These are phyloP conservation scores for Candida hispaniensis DNA, from an alignment of 805 yeast genomes.

Conservation along the genomic window DNA sequence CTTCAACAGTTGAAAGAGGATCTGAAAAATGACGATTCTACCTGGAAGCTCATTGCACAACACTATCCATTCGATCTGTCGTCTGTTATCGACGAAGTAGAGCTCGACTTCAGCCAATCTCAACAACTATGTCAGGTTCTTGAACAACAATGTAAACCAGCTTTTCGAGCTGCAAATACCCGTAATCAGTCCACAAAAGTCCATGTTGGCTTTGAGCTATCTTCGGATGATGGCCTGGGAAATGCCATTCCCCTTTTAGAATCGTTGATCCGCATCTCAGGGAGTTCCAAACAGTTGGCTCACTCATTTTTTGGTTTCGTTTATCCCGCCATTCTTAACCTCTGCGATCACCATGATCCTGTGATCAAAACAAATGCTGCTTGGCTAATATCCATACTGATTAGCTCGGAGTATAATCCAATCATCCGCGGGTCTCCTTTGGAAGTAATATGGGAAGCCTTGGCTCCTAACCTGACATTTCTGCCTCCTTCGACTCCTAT, in stretches of 20 bases:
- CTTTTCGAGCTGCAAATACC: too few relatives aligned
- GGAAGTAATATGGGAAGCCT: constrained; percentile 25
- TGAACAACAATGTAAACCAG: too few relatives aligned
- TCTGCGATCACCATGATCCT: constrained; percentile 25
- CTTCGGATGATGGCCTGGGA: constrained; percentile 3
- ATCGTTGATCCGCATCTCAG: constrained; percentile 13
- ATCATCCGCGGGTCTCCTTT: too few relatives aligned
- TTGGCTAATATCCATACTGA: constrained; percentile 12
- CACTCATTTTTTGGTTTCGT: constrained; percentile 26
- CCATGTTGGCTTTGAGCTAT: constrained; percentile 4
- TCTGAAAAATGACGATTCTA: too few relatives aligned
- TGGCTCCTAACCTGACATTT: constrained; percentile 24
- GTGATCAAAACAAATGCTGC: constrained; percentile 23
- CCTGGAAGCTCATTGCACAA: too few relatives aligned
- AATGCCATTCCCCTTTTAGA: too few relatives aligned
- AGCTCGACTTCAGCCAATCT: too few relatives aligned
- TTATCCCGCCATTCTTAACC: constrained; percentile 26
- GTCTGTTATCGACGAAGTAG: too few relatives aligned
- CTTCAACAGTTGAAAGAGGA: too few relatives aligned
- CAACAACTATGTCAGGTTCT: too few relatives aligned
- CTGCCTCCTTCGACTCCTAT: constrained; percentile 25
- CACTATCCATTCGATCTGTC: too few relatives aligned
- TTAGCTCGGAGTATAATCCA: constrained; percentile 17
- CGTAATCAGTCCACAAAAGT: too few relatives aligned
- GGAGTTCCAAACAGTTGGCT: constrained; percentile 4